These are phyloP conservation scores for Nemania sp. DNA, from an alignment of 2,329 filamentous ascomycete species.

Conservation along the genomic window DNA sequence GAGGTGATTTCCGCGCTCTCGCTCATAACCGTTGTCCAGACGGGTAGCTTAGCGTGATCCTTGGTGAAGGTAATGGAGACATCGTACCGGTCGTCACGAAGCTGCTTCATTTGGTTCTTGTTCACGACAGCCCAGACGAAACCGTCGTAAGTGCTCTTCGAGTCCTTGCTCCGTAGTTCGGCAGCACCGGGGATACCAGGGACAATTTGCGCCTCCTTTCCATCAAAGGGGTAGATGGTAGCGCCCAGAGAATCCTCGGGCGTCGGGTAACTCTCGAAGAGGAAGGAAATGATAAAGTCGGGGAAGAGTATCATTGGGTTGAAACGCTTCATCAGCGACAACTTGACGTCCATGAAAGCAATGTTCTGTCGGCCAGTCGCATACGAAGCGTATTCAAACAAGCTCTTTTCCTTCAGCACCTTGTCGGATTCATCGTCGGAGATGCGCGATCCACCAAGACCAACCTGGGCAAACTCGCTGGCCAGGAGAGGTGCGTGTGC, in stretches of 20 bases:
- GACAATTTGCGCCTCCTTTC: conserved; percentile 84
- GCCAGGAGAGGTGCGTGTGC: conserved; percentile 78
- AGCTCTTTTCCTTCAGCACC: conserved; percentile 85
- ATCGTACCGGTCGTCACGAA: conserved; percentile 94
- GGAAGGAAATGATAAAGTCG: conserved; percentile 78
- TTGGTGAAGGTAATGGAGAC: conserved; percentile 92
- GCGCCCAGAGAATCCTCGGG: conserved; percentile 82
- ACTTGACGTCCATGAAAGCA: conserved; percentile 87
- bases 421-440: conserved; percentile 64
- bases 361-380: conserved; percentile 92
- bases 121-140: conserved; percentile 97
- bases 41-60: conserved; percentile 88
- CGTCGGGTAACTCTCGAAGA: conserved; percentile 79
- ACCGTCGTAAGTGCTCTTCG: conserved; percentile 81
- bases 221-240: conserved; percentile 88
- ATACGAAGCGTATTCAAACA: conserved; percentile 88
- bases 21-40: conserved; percentile 94
- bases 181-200: conserved; percentile 71
- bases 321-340: conserved; percentile 86
- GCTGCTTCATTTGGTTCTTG: conserved; percentile 90
- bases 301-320: conserved; percentile 75
- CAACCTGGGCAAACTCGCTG: conserved; percentile 88
- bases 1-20: conserved; percentile 97
- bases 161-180: conserved; percentile 66
- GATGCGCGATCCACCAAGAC: conserved; percentile 73